phyloP scores from a whole-genome alignment of 2,329 filamentous ascomycete species.

The Paecilomyces sp. region DNA sequence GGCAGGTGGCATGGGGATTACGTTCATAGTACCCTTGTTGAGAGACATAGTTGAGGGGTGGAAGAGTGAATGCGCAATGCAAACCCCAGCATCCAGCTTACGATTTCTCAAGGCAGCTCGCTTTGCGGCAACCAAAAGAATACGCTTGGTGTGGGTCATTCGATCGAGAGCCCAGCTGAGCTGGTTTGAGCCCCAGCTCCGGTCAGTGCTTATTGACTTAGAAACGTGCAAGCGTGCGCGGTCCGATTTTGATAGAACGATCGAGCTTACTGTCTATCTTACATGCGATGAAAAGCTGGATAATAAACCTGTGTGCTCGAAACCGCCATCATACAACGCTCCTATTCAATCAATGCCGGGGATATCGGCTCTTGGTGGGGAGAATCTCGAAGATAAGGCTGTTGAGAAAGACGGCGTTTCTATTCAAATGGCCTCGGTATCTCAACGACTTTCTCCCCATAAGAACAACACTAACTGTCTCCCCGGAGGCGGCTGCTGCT shows the following conservation, averaged over 20 bases:
- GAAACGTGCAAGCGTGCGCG: constrained; percentile 23
- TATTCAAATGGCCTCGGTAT: constrained; percentile 9
- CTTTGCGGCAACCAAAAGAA: constrained; percentile 38
- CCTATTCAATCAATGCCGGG: not conserved
- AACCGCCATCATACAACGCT: not conserved
- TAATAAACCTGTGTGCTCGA: constrained; percentile 16
- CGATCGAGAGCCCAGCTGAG: constrained; percentile 46
- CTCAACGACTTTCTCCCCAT: constrained; percentile 2
- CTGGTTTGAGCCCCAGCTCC: constrained; percentile 49
- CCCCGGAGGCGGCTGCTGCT: constrained; percentile 40
- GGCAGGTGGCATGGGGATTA: constrained; percentile 54
- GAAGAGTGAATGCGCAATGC: constrained; percentile 23
- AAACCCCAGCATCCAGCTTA: not conserved
- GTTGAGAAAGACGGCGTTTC: constrained; percentile 18
- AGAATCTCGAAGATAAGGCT: constrained; percentile 6
- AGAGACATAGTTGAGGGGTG: constrained; percentile 48
- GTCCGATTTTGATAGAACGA: constrained; percentile 30
- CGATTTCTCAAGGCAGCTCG: constrained; percentile 8
- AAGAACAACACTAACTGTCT: constrained; percentile 11
- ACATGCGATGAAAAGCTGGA: constrained; percentile 46
- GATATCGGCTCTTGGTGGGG: not conserved
- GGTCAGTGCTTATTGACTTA: constrained; percentile 37
- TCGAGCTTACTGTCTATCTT: constrained; percentile 49
- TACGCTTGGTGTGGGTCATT: constrained; percentile 54
- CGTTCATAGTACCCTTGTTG: constrained; percentile 51